Base-by-base conservation (phyloP, 345 rosid genomes). In the Dipteronia sinensis region DNA sequence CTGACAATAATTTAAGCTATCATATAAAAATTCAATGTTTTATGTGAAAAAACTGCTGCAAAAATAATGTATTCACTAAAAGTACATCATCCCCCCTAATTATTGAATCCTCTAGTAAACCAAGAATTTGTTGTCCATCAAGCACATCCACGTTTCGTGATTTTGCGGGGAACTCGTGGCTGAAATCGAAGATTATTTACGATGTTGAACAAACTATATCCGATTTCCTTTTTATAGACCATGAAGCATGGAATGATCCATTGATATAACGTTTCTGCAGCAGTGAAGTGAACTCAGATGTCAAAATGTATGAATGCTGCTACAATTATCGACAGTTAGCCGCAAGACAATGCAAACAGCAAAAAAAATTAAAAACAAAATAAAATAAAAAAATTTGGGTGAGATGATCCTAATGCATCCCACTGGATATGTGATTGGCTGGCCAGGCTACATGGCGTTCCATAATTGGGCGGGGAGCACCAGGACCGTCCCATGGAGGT, bases 61-160 rank as follows among this genome's bases (percentile, higher is more conserved):
- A 67, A 67, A 61, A 65, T 4, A 51, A 59, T 38, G 71, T 68
- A 65, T 61, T 58, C 55, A 29, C 80, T 74, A 55, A 23, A 74
- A 80, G 65, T 66, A 42, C 51, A 77, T 62, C 80, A 77, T 62
- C 78, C 71, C 79, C 77, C 70, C 77, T 15, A 67, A 34, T 71
- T 72, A 67, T 67, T 75, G 49, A 55, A 66, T 77, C 83, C 12
- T 42, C 20, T 29, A 25, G 46, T 38, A 44, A 61, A 29, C 74
- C 71, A 51, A 71, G 64, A 80, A 67, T 64, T 69, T 29, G 65
- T 62, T 22, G 51, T 31, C 44, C 12, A 77, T 67, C 78, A 55
- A 76, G 40, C 72, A 51, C 63, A 53, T 55, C 66, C 65, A 67
- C 46, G 10, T 42, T 42, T 7, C 0, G 46, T 1, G 10, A 31